phyloP scores from a whole-genome alignment of 768 basidiomycete species.

The Tricholomella constricta region DNA sequence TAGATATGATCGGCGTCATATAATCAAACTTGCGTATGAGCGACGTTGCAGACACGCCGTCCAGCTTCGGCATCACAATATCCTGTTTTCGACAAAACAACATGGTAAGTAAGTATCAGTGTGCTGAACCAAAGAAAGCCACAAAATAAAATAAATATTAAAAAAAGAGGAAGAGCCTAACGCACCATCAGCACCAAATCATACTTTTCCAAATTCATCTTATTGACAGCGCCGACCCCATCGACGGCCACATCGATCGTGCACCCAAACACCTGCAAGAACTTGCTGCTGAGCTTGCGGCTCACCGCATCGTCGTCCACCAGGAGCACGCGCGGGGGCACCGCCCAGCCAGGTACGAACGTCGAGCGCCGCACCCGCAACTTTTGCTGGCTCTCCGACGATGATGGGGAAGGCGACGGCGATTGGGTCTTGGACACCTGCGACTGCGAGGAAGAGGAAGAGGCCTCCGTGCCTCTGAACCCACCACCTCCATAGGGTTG shows the following conservation, averaged over 20 bases:
- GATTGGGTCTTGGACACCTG: background rate
- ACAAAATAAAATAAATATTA: conserved; percentile 6
- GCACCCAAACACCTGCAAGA: conserved; percentile 94
- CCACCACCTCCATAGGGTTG: conserved; percentile 30
- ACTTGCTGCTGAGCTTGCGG: conserved; percentile 85
- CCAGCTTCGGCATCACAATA: conserved; percentile 91
- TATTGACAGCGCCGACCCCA: conserved; percentile 88
- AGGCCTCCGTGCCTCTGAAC: too few relatives aligned
- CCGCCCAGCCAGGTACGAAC: conserved; percentile 89
- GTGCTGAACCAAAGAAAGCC: too few relatives aligned
- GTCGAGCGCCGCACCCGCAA: conserved; percentile 74
- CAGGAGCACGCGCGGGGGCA: conserved; percentile 86
- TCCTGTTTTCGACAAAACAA: conserved; percentile 64
- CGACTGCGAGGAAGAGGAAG: too few relatives aligned
- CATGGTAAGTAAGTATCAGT: too few relatives aligned
- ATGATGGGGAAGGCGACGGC: background rate
- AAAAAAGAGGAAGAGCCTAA: conserved; percentile 11
- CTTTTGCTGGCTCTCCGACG: conserved; percentile 36
- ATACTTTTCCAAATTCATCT: conserved; percentile 96
- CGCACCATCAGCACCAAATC: conserved; percentile 93
- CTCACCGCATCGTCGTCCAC: conserved; percentile 97
- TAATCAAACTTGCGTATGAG: conserved; percentile 94
- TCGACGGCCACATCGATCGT: conserved; percentile 94
- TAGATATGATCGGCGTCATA: conserved; percentile 96
- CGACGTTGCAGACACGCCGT: conserved; percentile 89